Evolutionary conservation across 495 filamentous ascomycete species (phyloP).

Genomic region (Trypethelium eluteriae): DNA sequence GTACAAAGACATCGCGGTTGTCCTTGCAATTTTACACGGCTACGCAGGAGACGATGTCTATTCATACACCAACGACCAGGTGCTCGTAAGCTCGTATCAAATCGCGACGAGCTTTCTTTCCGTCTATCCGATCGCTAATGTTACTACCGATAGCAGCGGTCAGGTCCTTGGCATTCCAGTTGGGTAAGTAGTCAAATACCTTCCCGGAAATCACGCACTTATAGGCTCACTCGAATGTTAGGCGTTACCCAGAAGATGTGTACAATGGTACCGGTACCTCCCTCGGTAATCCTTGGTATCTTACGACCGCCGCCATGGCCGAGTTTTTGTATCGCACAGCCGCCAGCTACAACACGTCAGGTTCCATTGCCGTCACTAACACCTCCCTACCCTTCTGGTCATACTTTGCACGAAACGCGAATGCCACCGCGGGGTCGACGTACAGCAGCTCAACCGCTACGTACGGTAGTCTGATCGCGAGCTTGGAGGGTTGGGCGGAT

Average conservation of each 20-base stretch:
- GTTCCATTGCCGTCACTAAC: conserved; percentile 21
- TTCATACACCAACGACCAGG: conserved; percentile 23
- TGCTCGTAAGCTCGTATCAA: conserved; percentile 20
- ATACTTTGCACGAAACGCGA: conserved; percentile 25
- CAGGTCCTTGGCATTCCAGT: conserved; percentile 23
- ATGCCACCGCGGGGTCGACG: conserved; percentile 16
- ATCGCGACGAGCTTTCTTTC: conserved; percentile 24
- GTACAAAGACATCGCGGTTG: conserved; percentile 26
- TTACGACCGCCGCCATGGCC: conserved; percentile 34
- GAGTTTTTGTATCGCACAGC: conserved; percentile 24
- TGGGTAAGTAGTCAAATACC: background rate
- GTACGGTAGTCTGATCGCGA: conserved; percentile 16
- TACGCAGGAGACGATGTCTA: conserved; percentile 25
- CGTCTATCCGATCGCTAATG: conserved; percentile 23
- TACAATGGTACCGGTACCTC: conserved; percentile 39
- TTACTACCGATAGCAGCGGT: conserved; percentile 16
- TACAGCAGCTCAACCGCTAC: conserved; percentile 17
- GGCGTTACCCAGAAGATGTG: conserved; percentile 42
- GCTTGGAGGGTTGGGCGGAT: conserved; percentile 28
- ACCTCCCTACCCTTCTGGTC: conserved; percentile 24
- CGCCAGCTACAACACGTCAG: conserved; percentile 16
- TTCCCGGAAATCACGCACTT: background rate
- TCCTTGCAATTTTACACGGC: conserved; percentile 27
- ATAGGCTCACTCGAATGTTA: background rate
- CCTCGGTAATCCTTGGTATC: conserved; percentile 44